Conservation (phyloP, 331 rosid genomes). For the Malus hybrid region DNA sequence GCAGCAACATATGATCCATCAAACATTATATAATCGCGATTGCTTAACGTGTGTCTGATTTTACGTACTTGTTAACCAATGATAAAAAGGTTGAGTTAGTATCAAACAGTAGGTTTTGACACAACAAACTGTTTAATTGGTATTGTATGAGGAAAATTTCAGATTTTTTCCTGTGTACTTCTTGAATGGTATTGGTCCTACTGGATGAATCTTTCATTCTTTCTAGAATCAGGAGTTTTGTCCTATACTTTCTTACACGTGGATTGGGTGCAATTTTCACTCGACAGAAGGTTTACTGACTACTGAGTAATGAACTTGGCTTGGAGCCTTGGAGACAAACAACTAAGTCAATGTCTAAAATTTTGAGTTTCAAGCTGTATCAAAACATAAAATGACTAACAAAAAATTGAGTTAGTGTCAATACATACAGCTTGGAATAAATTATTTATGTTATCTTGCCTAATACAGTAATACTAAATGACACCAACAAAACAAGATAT, state of each 20-base stretch:
- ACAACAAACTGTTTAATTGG: background rate
- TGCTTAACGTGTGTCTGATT: background rate
- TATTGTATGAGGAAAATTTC: background rate
- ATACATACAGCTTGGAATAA: too few relatives aligned
- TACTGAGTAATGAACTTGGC: background rate
- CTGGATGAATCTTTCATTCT: background rate
- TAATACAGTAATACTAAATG: background rate
- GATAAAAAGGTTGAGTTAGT: background rate
- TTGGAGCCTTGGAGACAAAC: too few relatives aligned
- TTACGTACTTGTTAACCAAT: background rate
- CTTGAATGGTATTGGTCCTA: background rate
- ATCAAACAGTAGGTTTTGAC: background rate
- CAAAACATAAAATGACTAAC: too few relatives aligned
- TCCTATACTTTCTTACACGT: background rate
- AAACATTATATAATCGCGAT: too few relatives aligned
- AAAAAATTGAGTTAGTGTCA: too few relatives aligned
- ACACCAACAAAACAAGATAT: background rate
- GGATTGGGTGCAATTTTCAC: background rate
- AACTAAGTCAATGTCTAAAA: too few relatives aligned
- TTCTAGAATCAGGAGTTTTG: background rate
- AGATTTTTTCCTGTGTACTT: background rate
- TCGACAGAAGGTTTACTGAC: too few relatives aligned
- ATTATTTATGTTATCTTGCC: background rate
- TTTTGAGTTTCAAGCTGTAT: too few relatives aligned
- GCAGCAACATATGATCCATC: background rate